phyloP scores from a whole-genome alignment of 371 early-diverging fungal species.

The Mucor circinelloides region DNA sequence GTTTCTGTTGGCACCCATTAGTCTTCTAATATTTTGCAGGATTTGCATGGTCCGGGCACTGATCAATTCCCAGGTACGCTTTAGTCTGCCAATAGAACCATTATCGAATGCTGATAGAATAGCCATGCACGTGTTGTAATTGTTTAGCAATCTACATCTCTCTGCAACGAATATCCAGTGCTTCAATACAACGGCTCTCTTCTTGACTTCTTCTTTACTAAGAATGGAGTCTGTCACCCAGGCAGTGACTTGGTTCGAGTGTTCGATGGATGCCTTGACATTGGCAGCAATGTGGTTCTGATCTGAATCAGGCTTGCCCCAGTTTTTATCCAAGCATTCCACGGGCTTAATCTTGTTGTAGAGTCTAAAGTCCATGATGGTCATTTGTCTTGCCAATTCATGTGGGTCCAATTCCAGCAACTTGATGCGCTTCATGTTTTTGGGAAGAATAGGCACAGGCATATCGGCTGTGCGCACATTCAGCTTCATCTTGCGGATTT shows the following conservation, averaged over 20 bases:
- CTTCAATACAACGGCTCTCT: conserved; percentile 73
- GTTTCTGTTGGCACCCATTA: conserved; percentile 81
- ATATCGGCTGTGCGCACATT: conserved; percentile 66
- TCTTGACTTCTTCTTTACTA: conserved; percentile 77
- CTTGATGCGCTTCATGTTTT: conserved; percentile 59
- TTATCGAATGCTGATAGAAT: conserved; percentile 86
- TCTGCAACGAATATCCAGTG: conserved; percentile 88
- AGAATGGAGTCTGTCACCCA: conserved; percentile 90
- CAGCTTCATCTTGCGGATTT: conserved; percentile 69
- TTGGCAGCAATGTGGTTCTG: conserved; percentile 55
- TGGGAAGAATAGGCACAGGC: conserved; percentile 74
- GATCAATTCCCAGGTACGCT: conserved; percentile 80
- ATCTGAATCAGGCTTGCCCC: conserved; percentile 66
- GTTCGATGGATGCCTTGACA: conserved; percentile 67
- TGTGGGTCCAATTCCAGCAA: conserved; percentile 80
- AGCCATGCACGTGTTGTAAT: conserved; percentile 88
- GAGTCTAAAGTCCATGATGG: conserved; percentile 72
- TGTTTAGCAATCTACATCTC: conserved; percentile 48
- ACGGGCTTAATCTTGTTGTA: conserved; percentile 72
- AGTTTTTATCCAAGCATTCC: conserved; percentile 81
- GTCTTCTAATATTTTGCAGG: conserved; percentile 53
- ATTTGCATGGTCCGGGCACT: conserved; percentile 46
- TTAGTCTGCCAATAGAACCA: conserved; percentile 84
- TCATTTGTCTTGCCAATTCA: conserved; percentile 87
- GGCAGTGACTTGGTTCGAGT: conserved; percentile 77